Base-by-base conservation (phyloP, 2,329 filamentous ascomycete genomes). In the Hirsutella thompsonii region DNA sequence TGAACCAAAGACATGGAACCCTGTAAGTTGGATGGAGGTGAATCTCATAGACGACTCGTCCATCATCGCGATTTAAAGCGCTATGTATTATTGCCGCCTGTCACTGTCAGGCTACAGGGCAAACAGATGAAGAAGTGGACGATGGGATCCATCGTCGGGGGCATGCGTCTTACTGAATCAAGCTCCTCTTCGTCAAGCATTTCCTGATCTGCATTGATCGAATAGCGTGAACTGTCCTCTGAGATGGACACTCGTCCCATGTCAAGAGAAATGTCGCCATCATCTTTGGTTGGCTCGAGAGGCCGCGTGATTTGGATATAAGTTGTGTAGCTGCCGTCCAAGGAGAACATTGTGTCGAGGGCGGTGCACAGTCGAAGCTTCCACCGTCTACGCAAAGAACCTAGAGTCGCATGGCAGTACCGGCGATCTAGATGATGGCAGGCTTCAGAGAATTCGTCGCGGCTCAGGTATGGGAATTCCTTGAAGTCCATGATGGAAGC, bases 1-100 rank as follows among this genome's bases (percentile, higher is more conserved):
- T 74, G 64, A 90, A 87, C 74, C 83, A 89, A 42, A 89, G 68
- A 44, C 83, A 83, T 8, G 84, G 84, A 36, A 81, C 74, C 46
- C 72, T 72, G 61, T 89, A 90, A 42, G 79, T 83, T 42, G 80
- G 76, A 51, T 87, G 85, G 45, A 83, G 68, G 53, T 85, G 72
- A 51, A 89, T 76, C 58, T 87, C 80, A 62, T 88, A 89, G 45
- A 73, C 70, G 49, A 84, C 75, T 51, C 69, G 64, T 42, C 64
- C 63, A 46, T 57, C 56, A 44, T 60, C 61, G 43, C 55, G 52
- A 37, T 47, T 51, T 36, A 52, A 46, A 23, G 49, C 48, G 16
- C 52, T 51, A 39, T 51, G 62, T 23, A 54, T 45, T 28, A 72
- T 49, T 35, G 58, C 62, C 34, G 65, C 66, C 68, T 74, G 43